A percentile compares a stretch with the other conserved stretches of the same genome.
Conservation (phyloP, 352 stramenopile genomes). For the Phytophthora idaei region DNA sequence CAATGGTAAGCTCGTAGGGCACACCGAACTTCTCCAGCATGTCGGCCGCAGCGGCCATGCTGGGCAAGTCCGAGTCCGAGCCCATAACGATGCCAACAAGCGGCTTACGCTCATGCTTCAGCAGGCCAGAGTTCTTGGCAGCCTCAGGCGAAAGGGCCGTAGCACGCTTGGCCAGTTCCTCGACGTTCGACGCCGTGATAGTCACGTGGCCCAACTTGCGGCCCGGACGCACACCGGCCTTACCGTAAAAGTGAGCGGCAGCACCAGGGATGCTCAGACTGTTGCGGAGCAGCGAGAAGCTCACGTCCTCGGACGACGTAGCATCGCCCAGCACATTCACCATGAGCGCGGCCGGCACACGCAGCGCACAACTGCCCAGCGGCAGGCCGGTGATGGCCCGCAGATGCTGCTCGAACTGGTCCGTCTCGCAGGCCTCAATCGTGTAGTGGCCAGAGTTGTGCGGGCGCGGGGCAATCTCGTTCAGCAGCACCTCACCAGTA, state of each 20-base stretch:
- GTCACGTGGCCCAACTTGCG: slow-evolving; percentile 98
- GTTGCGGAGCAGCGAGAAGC: slow-evolving; percentile 66
- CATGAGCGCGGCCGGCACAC: slow-evolving; percentile 91
- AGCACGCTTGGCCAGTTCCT: slow-evolving; percentile 79
- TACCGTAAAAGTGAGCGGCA: slow-evolving; percentile 97
- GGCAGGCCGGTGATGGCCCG: slow-evolving; percentile 93
- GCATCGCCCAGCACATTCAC: slow-evolving; percentile 89
- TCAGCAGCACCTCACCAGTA: slow-evolving; percentile 91
- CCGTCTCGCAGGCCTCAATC: slow-evolving; percentile 97
- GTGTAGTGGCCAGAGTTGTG: slow-evolving; percentile 99
- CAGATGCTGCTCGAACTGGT: slow-evolving; percentile 99
- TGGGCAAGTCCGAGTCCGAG: slow-evolving; percentile 96
- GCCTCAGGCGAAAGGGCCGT: slow-evolving; percentile 58
- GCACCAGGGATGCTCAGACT: slow-evolving; percentile 81
- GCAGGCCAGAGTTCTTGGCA: slow-evolving; percentile 45
- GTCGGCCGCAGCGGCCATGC: slow-evolving; percentile 95
- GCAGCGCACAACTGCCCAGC: slow-evolving; percentile 93
- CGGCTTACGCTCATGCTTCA: slow-evolving; percentile 29
- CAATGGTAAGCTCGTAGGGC: slow-evolving; percentile 97
- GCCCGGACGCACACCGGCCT: slow-evolving; percentile 85
- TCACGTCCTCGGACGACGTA: slow-evolving; percentile 82
- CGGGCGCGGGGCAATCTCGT: slow-evolving; percentile 97
- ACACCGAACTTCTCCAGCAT: slow-evolving; percentile 96
- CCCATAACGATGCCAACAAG: slow-evolving; percentile 92
- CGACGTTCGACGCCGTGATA: slow-evolving; percentile 88